These are phyloP conservation scores for Dendrocalamus sinicus DNA, from an alignment of 176 grass and related monocot species.

Conservation along the genomic window DNA sequence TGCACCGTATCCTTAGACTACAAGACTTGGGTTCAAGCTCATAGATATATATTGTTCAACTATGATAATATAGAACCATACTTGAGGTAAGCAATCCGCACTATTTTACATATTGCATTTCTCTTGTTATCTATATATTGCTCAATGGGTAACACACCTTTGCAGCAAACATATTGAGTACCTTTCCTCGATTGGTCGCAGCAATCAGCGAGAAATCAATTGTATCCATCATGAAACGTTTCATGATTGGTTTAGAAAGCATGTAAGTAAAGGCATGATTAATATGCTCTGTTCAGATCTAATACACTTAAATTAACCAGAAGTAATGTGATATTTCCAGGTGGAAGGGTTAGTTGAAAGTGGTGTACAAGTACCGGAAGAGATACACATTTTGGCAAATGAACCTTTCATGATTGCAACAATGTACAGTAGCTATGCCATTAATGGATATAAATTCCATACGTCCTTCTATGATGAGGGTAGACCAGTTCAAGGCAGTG, in stretches of 20 bases:
- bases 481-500: not conserved
- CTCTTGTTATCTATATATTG: not conserved
- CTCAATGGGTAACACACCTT: not conserved
- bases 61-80: constrained; percentile 1
- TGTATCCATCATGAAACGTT: constrained; percentile 23
- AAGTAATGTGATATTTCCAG: not conserved
- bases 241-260: constrained; percentile 33
- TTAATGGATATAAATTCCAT: constrained; percentile 30
- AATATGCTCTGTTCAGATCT: no score
- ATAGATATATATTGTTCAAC: not conserved
- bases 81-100: not conserved
- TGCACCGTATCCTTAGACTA: not conserved
- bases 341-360: constrained; percentile 6
- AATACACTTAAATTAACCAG: no score
- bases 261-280: not conserved
- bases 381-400: constrained; percentile 32
- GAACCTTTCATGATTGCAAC: constrained; percentile 29
- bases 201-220: not conserved
- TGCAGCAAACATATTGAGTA: constrained; percentile 18
- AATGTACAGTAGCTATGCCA: constrained; percentile 4
- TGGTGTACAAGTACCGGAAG: constrained; percentile 13
- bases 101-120: not conserved
- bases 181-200: not conserved
- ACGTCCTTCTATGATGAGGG: constrained; percentile 4
- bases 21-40: constrained; percentile 14